Evolutionary conservation across 2,329 filamentous ascomycete species (phyloP).

Genomic region (Didymella arachidicola): DNA sequence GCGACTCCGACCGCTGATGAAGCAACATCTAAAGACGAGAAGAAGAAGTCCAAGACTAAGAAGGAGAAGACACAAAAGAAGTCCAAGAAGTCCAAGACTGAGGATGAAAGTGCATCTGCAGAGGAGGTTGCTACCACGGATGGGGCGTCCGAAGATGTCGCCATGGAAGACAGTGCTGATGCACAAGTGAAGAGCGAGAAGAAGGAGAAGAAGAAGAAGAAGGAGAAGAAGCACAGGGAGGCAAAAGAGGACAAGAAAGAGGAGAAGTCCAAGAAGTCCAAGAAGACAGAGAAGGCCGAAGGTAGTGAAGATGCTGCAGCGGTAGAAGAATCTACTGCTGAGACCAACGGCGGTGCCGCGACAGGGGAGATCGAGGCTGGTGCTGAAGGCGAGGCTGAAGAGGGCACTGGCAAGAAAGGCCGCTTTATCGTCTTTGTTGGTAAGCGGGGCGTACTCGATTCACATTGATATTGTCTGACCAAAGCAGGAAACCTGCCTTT

Average conservation of each 20-base stretch:
- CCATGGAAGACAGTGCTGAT: constrained; percentile 23
- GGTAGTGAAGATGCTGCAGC: constrained; percentile 24
- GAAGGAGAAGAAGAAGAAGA: constrained; percentile 30
- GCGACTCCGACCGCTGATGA: constrained; percentile 21
- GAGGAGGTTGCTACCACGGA: constrained; percentile 19
- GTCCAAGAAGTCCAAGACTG: constrained; percentile 31
- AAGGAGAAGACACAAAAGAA: constrained; percentile 28
- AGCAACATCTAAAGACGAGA: constrained; percentile 28
- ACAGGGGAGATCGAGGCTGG: constrained; percentile 25
- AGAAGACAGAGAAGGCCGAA: constrained; percentile 25
- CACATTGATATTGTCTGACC: constrained; percentile 17
- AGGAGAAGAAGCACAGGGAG: constrained; percentile 29
- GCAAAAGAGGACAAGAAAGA: constrained; percentile 42
- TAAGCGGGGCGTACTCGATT: constrained; percentile 42
- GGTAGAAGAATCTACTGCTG: constrained; percentile 24
- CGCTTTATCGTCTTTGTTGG: constrained; percentile 83
- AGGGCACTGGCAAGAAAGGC: constrained; percentile 52
- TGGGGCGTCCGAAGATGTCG: constrained; percentile 21
- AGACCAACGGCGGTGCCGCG: constrained; percentile 27
- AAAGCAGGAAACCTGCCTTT: constrained; percentile 83
- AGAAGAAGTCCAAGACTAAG: constrained; percentile 38
- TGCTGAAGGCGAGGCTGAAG: constrained; percentile 27
- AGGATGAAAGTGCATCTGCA: constrained; percentile 20
- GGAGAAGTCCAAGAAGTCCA: constrained; percentile 38
- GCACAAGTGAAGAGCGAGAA: constrained; percentile 34